A percentile compares a stretch with the other conserved stretches of the same genome.
phyloP scores from a whole-genome alignment of 208 protist species.

The Tritrichomonas foetus region DNA sequence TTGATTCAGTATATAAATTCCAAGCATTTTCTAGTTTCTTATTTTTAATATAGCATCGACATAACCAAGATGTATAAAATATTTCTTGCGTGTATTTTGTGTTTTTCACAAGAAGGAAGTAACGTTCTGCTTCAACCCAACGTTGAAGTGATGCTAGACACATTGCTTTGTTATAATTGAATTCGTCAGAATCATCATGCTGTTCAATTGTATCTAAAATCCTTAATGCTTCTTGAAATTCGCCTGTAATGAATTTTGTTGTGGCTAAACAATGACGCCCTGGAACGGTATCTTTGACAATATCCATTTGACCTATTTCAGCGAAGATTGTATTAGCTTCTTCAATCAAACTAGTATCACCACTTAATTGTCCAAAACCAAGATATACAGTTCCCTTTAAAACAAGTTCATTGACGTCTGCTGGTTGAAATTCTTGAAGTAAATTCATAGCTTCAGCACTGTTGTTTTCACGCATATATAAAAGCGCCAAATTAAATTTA shows the following conservation, averaged over 20 bases:
- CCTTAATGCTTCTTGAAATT: not conserved
- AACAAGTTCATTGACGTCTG: not conserved
- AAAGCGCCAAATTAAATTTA: not conserved
- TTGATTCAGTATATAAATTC: not conserved
- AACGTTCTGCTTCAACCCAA: constrained; percentile 20
- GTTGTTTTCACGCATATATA: not conserved
- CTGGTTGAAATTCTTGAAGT: not conserved
- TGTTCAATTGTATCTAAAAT: not conserved
- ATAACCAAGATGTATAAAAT: not conserved
- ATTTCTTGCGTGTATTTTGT: not conserved
- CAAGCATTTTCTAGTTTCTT: not conserved
- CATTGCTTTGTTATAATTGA: constrained; percentile 22
- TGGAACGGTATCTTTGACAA: not conserved
- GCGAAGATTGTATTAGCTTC: not conserved
- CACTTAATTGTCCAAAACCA: not conserved
- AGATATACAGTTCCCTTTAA: not conserved
- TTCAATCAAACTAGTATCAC: not conserved
- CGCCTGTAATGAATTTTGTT: not conserved
- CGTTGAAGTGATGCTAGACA: not conserved
- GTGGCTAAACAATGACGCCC: not conserved
- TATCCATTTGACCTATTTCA: not conserved
- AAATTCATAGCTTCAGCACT: not conserved
- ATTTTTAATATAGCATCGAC: constrained; percentile 25
- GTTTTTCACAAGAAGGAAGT: not conserved
- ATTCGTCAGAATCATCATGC: not conserved